Evolutionary conservation across 1,284 basidiomycete genomes (phyloP), one percentile per base, ranked within the genome.

Genomic region (Thelephora terrestris): DNA sequence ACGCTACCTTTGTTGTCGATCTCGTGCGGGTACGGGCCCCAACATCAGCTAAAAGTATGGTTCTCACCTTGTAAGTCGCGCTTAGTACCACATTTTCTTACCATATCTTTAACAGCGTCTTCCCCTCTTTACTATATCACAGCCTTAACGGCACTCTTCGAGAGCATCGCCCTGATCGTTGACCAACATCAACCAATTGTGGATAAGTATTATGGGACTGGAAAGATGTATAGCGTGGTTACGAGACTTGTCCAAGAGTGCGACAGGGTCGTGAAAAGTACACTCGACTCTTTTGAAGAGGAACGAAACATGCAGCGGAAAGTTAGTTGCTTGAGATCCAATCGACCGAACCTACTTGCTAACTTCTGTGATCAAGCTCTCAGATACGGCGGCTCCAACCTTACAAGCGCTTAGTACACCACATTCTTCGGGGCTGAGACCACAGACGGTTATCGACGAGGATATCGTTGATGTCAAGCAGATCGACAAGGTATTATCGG

Each of bases 121-220:
- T 93, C 91, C 1, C 85, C 92, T 0, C 67, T 91, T 20, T 94
- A 93, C 66, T 95, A 91, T 62, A 81, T 94, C 52, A 82, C 88
- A 3, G 75, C 82, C 4, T 68, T 97, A 46, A 97, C 93, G 0
- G 83, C 86, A 1, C 74, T 99, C 1, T 94, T 98, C 56, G 96
- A 99, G 67, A 88, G 87, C 48, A 85, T 99, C 39, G 96, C 95
- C 1, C 81, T 91, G 70, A 92, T 99, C 52, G 85, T 99, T 37
- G 93, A 95, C 59, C 93, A 97, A 61, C 96, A 99, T 63, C 93
- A 96, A 59, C 90, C 93, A 1, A 81, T 99, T 1, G 95, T 99
- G 1, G 94, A 98, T 63, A 95, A 95, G 65, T 96, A 99, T 64
- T 99, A 99, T 59, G 96, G 93, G 0, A 58, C 65, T 4, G 86